A percentile compares a stretch with the other conserved stretches of the same genome.
Evolutionary conservation across 2,329 filamentous ascomycete genomes (phyloP).

Genomic region (Colletotrichum sp.): DNA sequence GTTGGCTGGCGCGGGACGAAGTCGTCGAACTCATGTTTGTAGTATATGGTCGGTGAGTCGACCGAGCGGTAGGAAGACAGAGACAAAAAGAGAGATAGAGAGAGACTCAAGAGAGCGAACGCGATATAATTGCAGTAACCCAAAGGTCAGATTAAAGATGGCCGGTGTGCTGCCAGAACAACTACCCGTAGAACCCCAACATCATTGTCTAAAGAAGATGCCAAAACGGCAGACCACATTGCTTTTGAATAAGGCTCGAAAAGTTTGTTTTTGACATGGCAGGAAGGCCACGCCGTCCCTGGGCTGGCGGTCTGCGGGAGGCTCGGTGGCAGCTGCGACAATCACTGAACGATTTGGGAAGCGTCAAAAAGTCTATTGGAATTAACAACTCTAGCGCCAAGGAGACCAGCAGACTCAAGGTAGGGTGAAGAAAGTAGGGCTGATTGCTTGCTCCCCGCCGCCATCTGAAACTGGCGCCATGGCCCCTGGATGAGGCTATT

Average conservation of each 20-base stretch:
- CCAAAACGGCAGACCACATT: background rate
- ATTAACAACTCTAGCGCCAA: background rate
- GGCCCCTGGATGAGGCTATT: background rate
- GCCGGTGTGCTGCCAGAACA: conserved; percentile 13
- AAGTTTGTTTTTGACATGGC: background rate
- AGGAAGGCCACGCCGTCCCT: background rate
- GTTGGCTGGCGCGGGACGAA: background rate
- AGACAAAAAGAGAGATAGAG: background rate
- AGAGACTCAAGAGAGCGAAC: background rate
- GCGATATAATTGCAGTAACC: background rate
- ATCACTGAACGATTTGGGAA: conserved; percentile 3
- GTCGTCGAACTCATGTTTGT: background rate
- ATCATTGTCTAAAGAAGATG: too few relatives aligned
- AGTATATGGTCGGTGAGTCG: background rate
- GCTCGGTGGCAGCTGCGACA: conserved; percentile 3
- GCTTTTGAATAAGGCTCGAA: background rate
- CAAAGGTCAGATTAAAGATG: background rate
- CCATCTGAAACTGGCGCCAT: conserved; percentile 9
- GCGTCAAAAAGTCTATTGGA: conserved; percentile 7
- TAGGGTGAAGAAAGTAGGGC: background rate
- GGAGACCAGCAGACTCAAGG: background rate
- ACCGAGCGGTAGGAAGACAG: background rate
- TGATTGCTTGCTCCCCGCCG: background rate
- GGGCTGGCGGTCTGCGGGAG: background rate
- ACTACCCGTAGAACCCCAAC: background rate